Conservation (phyloP, 805 yeast genomes). For the Ogataea ramenticola region DNA sequence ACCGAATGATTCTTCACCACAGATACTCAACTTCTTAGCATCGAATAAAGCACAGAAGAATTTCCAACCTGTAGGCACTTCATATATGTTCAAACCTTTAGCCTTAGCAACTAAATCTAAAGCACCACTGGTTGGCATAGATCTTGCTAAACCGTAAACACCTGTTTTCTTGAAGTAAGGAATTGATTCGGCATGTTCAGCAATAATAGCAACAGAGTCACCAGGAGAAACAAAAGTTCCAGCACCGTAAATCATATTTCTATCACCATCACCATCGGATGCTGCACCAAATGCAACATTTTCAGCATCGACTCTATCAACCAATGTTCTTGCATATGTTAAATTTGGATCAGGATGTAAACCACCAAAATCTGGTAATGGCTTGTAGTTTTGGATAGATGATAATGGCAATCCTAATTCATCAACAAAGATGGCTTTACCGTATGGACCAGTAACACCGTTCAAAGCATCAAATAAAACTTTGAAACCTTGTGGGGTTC, state of each 20-base stretch:
- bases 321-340: constrained; percentile 87
- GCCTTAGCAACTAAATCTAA: constrained; percentile 82
- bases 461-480: constrained; percentile 84
- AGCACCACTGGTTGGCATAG: constrained; percentile 97
- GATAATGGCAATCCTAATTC: constrained; percentile 71
- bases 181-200: constrained; percentile 81
- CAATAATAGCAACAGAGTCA: constrained; percentile 94
- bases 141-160: constrained; percentile 87
- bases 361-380: constrained; percentile 92
- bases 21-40: constrained; percentile 85
- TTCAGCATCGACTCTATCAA: constrained; percentile 74
- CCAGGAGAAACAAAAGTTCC: constrained; percentile 96
- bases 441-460: constrained; percentile 98
- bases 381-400: constrained; percentile 71
- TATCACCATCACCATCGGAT: constrained; percentile 98
- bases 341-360: constrained; percentile 97
- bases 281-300: constrained; percentile 94
- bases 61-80: constrained; percentile 99
- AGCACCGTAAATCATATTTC: constrained; percentile 97
- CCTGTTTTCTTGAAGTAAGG: constrained; percentile 90
- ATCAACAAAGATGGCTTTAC: constrained; percentile 71
- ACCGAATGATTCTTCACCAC: constrained; percentile 98
- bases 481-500: constrained; percentile 50
- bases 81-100: constrained; percentile 71
- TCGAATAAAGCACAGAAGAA: constrained; percentile 95